Conservation (phyloP, 2,329 filamentous ascomycete species). For the Arthrobotrys conoides region DNA sequence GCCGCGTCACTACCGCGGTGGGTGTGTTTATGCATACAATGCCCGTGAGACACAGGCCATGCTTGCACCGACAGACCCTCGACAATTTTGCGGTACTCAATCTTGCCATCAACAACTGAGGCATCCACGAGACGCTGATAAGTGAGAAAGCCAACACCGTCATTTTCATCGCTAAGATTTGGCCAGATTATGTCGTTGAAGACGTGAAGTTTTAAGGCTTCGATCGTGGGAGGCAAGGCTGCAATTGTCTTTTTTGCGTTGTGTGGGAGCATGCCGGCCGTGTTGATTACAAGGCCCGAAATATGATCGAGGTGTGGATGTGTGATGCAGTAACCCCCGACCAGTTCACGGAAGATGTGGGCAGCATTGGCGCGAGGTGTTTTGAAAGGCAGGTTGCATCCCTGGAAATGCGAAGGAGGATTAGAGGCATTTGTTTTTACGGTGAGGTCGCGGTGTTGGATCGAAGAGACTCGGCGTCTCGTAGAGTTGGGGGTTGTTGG, state of each 20-base stretch:
- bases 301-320: slow-evolving; percentile 98
- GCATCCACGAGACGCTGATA: slow-evolving; percentile 92
- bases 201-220: slow-evolving; percentile 91
- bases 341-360: slow-evolving; percentile 81
- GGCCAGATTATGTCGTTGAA: slow-evolving; percentile 99
- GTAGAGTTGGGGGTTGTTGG: slow-evolving; percentile 60
- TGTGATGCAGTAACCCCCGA: slow-evolving; percentile 92
- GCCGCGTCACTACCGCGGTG: slow-evolving; percentile 74
- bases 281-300: slow-evolving; percentile 91
- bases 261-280: slow-evolving; percentile 83
- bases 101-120: slow-evolving; percentile 78
- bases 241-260: slow-evolving; percentile 84
- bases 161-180: slow-evolving; percentile 95
- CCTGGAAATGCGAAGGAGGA: slow-evolving; percentile 70
- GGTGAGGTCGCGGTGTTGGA: slow-evolving; percentile 29
- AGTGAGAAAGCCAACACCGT: slow-evolving; percentile 90
- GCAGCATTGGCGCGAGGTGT: slow-evolving; percentile 83
- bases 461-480: slow-evolving; percentile 32
- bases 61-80: slow-evolving; percentile 91
- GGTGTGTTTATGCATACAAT: slow-evolving; percentile 81
- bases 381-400: slow-evolving; percentile 78
- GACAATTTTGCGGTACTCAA: slow-evolving; percentile 87
- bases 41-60: slow-evolving; percentile 89
- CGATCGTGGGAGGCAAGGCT: slow-evolving; percentile 87
- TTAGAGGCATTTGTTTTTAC: slow-evolving; percentile 18